Percentiles rank a stretch among this genome's conserved stretches.
Conservation (phyloP, 768 basidiomycete species). For the Psilocybe cyanescens region DNA sequence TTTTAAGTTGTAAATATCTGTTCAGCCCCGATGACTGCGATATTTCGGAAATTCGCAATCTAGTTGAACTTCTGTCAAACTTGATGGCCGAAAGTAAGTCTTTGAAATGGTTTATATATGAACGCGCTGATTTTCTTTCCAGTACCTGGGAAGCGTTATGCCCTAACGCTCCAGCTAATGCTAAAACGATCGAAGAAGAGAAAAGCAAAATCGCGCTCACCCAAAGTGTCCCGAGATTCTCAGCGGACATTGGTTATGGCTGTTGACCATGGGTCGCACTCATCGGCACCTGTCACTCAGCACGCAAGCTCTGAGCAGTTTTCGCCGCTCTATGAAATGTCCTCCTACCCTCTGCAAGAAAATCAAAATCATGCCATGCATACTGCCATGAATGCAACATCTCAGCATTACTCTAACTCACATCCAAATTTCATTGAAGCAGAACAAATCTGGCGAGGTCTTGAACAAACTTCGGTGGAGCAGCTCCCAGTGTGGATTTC, state of each 20-base stretch:
- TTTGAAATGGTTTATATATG: not conserved
- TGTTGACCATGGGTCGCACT: conserved; percentile 43
- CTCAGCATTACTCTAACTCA: conserved; percentile 31
- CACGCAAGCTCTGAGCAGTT: conserved; percentile 52
- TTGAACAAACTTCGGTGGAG: conserved; percentile 72
- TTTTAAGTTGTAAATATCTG: conserved; percentile 6
- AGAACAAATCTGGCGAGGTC: conserved; percentile 77
- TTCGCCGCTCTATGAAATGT: conserved; percentile 59
- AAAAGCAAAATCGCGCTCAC: conserved; percentile 62
- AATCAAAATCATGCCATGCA: conserved; percentile 31
- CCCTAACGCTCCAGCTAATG: conserved; percentile 88
- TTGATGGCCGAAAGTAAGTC: conserved; percentile 79
- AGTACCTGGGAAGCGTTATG: conserved; percentile 95
- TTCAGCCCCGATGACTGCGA: conserved; percentile 86
- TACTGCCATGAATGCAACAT: conserved; percentile 21
- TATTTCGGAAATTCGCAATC: conserved; percentile 68
- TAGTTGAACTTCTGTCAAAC: conserved; percentile 77
- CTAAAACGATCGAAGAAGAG: conserved; percentile 76
- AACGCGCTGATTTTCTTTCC: conserved; percentile 4
- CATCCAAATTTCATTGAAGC: conserved; percentile 43
- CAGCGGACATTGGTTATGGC: conserved; percentile 52
- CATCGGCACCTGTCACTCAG: conserved; percentile 30
- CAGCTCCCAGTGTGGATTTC: conserved; percentile 87
- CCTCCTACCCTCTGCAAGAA: conserved; percentile 29
- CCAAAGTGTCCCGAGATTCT: conserved; percentile 57